Percentiles rank a stretch among this genome's conserved stretches.
Conservation (phyloP, 371 early-diverging fungal genomes). For the Mortierella polycephala region DNA sequence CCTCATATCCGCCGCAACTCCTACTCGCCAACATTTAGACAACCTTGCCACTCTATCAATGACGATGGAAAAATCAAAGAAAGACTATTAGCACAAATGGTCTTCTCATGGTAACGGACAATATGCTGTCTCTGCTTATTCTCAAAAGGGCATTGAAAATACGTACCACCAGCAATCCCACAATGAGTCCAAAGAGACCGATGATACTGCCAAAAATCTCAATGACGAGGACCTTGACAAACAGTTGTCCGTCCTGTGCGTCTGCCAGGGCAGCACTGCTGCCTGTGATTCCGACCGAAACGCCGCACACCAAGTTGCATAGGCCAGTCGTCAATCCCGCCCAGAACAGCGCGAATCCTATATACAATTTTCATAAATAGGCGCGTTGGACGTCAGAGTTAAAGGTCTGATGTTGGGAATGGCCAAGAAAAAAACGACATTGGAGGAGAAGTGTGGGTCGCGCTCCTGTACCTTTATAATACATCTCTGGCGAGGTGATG, state of each 20-base stretch:
- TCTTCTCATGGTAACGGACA: no score
- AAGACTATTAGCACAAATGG: no score
- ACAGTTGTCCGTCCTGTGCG: constrained; percentile 93
- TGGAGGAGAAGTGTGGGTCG: not conserved
- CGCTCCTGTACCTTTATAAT: constrained; percentile 58
- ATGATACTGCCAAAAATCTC: constrained; percentile 97
- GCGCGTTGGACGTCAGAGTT: no score
- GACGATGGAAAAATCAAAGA: no score
- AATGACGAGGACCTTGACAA: constrained; percentile 96
- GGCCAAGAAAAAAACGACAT: not conserved
- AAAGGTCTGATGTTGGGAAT: not conserved
- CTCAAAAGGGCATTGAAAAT: not conserved
- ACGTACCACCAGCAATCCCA: constrained; percentile 78
- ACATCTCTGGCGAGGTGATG: constrained; percentile 54
- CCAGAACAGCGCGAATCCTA: constrained; percentile 96
- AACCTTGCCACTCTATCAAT: no score
- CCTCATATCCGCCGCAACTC: no score
- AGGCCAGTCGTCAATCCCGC: constrained; percentile 95
- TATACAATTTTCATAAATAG: not conserved
- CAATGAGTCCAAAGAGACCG: constrained; percentile 96
- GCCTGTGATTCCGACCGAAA: constrained; percentile 96
- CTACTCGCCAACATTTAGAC: no score
- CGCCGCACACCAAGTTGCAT: constrained; percentile 93
- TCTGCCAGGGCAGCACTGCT: constrained; percentile 95
- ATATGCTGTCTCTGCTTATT: no score